Base-by-base conservation (phyloP, 2,329 filamentous ascomycete genomes). In the Colletotrichum coccodes region DNA sequence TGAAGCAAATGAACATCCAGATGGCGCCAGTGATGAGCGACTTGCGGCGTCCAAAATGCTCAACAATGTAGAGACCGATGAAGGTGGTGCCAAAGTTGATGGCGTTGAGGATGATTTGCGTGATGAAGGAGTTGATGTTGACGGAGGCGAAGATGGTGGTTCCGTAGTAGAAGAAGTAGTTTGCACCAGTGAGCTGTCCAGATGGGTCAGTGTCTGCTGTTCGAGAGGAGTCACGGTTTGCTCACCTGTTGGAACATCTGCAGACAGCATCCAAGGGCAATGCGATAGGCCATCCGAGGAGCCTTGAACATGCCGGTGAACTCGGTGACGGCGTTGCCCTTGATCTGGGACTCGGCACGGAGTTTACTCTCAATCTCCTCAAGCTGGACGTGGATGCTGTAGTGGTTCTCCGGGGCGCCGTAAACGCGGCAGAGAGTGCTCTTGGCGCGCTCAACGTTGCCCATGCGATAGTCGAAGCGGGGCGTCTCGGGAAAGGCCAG, bases 71-170 rank as follows among this genome's bases (percentile, higher is more conserved):
- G n/a, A 93, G 82, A 61, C 91, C 90, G 28, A 87, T 84, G 71
- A 93, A 89, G 7, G 91, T 93, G 70, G 88, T 88, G 59, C 84
- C 81, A 12, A 92, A 91, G 74, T 93, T 93, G 73, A 93, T 91
- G 3, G 84, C 87, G 71, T 87, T 87, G 34, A 92, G 84, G 65
- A 92, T 91, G 72, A 92, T 90, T 71, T 91, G 89, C 0, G 89
- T 92, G 59, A 91, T 83, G 74, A 89, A 92, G 30, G 87, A 88
- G 79, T 91, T 86, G 68, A 85, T 84, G 3, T 77, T 75, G 8
- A 85, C 83, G 0, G 83, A 83, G 6, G 59, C 70, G 69, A 85
- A 85, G 70, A 85, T 82, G n/a, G 82, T 84, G 28, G 87, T 89
- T 6, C 85, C 86, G 63, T 90, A 92, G 76, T 89, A 88, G 75